phyloP scores from a whole-genome alignment of 176 grass and related monocot genomes.

The Aechmea fasciata region DNA sequence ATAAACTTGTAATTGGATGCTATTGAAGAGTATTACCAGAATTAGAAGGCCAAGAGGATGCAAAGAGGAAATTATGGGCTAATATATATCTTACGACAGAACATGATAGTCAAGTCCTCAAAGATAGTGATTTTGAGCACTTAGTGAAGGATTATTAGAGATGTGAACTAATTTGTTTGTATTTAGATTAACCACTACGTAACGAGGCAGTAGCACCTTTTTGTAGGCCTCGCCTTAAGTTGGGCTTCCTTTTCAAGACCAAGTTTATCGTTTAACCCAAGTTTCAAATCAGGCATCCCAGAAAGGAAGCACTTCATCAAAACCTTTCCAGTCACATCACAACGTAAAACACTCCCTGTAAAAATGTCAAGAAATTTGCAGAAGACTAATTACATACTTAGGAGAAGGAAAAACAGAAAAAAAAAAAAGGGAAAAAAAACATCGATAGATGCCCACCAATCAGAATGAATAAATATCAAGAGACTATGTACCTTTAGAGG shows the following conservation, averaged over 20 bases:
- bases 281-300: slow-evolving; percentile 98
- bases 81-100: too few species aligned
- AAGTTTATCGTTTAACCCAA: slow-evolving; percentile 97
- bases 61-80: too few species aligned
- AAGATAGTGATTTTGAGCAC: too few species aligned
- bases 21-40: too few species aligned
- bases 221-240: slow-evolving; percentile 86
- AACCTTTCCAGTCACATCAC: slow-evolving; percentile 97
- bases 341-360: slow-evolving; percentile 88
- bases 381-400: slow-evolving; percentile 13
- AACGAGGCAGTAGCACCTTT: slow-evolving; percentile 45
- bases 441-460: background rate
- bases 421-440: background rate
- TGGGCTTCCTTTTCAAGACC: slow-evolving; percentile 96
- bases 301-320: slow-evolving; percentile 99
- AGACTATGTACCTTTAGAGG: slow-evolving; percentile 77
- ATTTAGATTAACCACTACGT: background rate
- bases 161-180: too few species aligned
- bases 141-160: too few species aligned
- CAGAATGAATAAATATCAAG: background rate
- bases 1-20: too few species aligned
- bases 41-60: too few species aligned
- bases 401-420: slow-evolving; percentile 16
- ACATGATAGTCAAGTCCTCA: too few species aligned
- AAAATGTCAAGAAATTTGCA: slow-evolving; percentile 16